Evolutionary conservation across 2,329 filamentous ascomycete species (phyloP), one percentile per base, ranked within the genome.

Genomic region (Lachnellula suecica): DNA sequence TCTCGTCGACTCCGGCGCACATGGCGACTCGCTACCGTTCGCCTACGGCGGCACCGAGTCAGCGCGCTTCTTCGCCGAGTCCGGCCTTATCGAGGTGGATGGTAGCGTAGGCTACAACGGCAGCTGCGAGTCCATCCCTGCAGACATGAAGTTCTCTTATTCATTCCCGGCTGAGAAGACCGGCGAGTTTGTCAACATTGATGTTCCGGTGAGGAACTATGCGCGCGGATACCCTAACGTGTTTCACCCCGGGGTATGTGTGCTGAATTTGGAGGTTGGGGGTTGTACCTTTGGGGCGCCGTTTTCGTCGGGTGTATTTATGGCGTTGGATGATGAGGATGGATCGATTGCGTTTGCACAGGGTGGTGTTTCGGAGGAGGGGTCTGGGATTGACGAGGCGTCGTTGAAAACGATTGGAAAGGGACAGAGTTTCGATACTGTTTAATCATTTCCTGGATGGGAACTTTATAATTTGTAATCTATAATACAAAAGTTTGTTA

Each of bases 1-100:
- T 49, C 58, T 69, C n/a, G 37, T 70, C 44, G 67, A 71, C 58
- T 68, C 66, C 2, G 67, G 68, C 24, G 60, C 63, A 15, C 58
- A 59, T 20, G 57, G 49, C 43, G 65, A 70, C 52, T 58, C 43
- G 43, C 49, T 62, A 6, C 61, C 65, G 11, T 52, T 66, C 15
- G 38, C 50, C 17, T 54, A 35, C 11, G 29, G 11, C 10, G 46
- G 31, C 6, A 15, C 23, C 13, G 48, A 53, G 7, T 45, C 50
- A 24, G 41, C 29, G 0, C 51, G 42, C 4, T 68, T 66, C 25
- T 52, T 59, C 49, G 55, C 56, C n/a, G 51, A 53, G 5, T 56
- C 59, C 4, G 42, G 61, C 49, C 37, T 58, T 41, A 42, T n/a
- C n/a, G n/a, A n/a, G n/a, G n/a, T n/a, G n/a, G n/a, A n/a, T n/a